Base-by-base conservation (phyloP, 768 basidiomycete genomes). In the Inosperma sp. region DNA sequence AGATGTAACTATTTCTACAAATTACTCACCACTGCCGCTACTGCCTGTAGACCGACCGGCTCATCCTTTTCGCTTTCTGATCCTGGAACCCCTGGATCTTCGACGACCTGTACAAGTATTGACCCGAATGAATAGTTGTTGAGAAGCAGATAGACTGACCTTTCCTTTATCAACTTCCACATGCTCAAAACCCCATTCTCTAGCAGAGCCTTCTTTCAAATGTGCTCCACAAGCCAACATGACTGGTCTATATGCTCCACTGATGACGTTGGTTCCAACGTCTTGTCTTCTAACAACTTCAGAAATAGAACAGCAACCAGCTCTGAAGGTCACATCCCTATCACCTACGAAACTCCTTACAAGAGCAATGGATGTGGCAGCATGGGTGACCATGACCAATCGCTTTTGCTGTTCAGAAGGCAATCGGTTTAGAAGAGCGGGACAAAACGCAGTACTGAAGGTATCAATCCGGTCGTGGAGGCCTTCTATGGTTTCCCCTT, bases 141-240 rank as follows among this genome's bases (percentile, higher is more conserved):
- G 31, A 14, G 42, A n/a, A 35, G 4, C 26, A 40, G 16, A 30
- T 16, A 17, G 25, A 64, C 74, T 26, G 35, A 85, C 87, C 73
- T 82, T 72, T 36, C 86, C 86, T 52, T 78, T 67, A 5, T 72
- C 71, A 21, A 83, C 74, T 59, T 76, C 66, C 7, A 87, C 76
- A 63, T 91, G 82, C 57, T 88, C 84, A 54, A 92, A 82, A 12
- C 90, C 90, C 90, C 90, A 92, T 41, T 86, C 84, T 55, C 87
- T 73, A 46, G 76, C 70, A 2, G 77, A 57, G 1, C 83, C 84
- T 2, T 78, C 80, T 22, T 73, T 72, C 31, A 88, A 65, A 63
- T 87, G 83, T 1, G 64, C 59, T 1, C 80, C 83, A 42, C 82
- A 79, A 0, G 76, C 84, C 21, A 88, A 59, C 26, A 60, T 61